Percentiles rank a stretch among this genome's conserved stretches.
These are phyloP conservation scores for Boehmeria nivea DNA, from an alignment of 306 rosid genomes.

Conservation along the genomic window DNA sequence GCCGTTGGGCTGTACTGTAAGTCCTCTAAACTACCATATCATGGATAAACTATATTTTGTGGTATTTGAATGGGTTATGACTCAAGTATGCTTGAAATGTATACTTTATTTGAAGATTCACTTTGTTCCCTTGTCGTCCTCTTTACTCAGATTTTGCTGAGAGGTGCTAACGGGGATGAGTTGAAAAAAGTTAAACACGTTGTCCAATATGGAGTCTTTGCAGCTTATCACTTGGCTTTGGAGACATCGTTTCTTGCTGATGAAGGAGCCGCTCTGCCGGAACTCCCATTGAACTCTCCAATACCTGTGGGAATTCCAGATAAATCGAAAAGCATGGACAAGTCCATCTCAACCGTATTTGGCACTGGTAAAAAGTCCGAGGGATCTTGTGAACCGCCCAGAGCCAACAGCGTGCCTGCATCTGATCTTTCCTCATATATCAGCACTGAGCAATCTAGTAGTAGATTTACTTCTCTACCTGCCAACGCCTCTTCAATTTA, in stretches of 20 bases:
- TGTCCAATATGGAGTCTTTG: slow-evolving; percentile 92
- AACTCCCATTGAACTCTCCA: slow-evolving; percentile 64
- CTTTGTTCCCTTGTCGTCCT: slow-evolving; percentile 21
- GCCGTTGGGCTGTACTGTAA: slow-evolving; percentile 95
- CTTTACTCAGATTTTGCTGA: slow-evolving; percentile 88
- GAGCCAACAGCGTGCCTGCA: slow-evolving; percentile 45
- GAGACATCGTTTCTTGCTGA: slow-evolving; percentile 99
- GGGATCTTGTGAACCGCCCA: slow-evolving; percentile 36
- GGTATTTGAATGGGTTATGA: too few relatives aligned
- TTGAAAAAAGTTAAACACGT: slow-evolving; percentile 92
- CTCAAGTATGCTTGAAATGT: too few relatives aligned
- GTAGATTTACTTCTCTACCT: slow-evolving; percentile 33
- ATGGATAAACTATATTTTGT: too few relatives aligned
- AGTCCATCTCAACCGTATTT: slow-evolving; percentile 89
- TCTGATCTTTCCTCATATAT: slow-evolving; percentile 35
- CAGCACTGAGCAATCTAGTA: slow-evolving; percentile 24
- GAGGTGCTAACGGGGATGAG: slow-evolving; percentile 81
- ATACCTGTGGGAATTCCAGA: slow-evolving; percentile 75
- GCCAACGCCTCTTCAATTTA: slow-evolving; percentile 28
- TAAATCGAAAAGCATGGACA: slow-evolving; percentile 50
- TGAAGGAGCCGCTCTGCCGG: slow-evolving; percentile 95
- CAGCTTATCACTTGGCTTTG: slow-evolving; percentile 95
- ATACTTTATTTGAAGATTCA: too few relatives aligned
- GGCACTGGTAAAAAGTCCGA: slow-evolving; percentile 41
- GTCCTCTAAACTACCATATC: slow-evolving; percentile 25